Percentiles rank a stretch among this genome's conserved stretches.
These are phyloP conservation scores for Termitomyces sp. DNA, from an alignment of 768 basidiomycete genomes.

Conservation along the genomic window DNA sequence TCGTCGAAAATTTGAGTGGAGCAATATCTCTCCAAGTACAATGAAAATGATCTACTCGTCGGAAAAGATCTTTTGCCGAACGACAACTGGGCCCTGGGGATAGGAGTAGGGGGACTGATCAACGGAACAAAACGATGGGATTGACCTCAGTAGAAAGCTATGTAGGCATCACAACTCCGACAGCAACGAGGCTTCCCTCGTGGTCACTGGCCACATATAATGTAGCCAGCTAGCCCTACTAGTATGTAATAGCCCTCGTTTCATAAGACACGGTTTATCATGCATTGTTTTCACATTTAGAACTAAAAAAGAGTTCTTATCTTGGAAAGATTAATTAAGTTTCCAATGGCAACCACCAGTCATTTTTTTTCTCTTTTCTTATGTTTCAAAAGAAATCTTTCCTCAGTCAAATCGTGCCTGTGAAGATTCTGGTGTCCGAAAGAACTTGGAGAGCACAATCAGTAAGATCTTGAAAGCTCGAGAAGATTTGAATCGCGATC, in stretches of 20 bases:
- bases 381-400: background rate
- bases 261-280: background rate
- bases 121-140: background rate
- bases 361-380: background rate
- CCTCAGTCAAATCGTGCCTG: background rate
- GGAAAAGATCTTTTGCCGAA: constrained; percentile 4
- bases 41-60: background rate
- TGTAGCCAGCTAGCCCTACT: no score
- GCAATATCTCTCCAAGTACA: background rate
- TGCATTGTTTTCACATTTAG: background rate
- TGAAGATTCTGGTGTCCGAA: background rate
- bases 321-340: background rate
- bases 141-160: constrained; percentile 3
- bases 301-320: background rate
- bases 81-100: no score
- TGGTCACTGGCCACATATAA: background rate
- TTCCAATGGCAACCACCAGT: background rate
- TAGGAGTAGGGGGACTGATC: background rate
- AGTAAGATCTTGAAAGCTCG: background rate
- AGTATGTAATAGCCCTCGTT: background rate
- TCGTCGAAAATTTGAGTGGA: background rate
- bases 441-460: background rate
- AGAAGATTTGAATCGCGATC: background rate
- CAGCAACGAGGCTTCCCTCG: constrained; percentile 13
- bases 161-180: constrained; percentile 1